phyloP scores from a whole-genome alignment of 164 flowering plant genomes.

The Malania oleifera region DNA sequence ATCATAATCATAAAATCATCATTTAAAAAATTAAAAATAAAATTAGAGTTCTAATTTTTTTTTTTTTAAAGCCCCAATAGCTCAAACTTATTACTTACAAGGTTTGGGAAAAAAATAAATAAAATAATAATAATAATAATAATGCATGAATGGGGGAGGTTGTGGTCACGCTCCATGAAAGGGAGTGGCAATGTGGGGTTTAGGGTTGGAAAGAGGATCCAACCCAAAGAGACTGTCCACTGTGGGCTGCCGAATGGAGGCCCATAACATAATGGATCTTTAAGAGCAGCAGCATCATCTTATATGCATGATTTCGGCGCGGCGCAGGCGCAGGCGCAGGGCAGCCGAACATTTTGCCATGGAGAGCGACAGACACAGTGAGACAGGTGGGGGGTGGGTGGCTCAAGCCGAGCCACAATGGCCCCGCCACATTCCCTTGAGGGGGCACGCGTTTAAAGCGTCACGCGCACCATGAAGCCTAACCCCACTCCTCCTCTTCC shows the following conservation, averaged over 20 bases:
- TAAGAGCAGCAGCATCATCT: no score
- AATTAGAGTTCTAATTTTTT: no score
- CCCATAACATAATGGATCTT: no score
- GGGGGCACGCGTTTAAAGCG: conserved; percentile 22
- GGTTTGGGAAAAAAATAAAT: no score
- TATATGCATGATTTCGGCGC: no score
- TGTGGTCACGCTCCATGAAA: background rate
- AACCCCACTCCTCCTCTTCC: conserved; percentile 17
- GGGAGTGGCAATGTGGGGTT: conserved; percentile 6
- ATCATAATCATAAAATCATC: no score
- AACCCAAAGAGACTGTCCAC: conserved; percentile 3
- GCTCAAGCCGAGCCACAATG: conserved; percentile 28
- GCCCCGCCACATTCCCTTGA: conserved; percentile 12
- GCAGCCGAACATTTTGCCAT: background rate
- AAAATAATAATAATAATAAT: no score
- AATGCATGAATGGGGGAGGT: no score
- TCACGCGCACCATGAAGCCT: conserved; percentile 23
- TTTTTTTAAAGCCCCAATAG: no score
- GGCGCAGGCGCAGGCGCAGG: background rate
- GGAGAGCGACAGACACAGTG: background rate
- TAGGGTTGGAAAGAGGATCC: background rate
- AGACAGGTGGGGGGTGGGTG: no score
- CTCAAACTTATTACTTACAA: no score
- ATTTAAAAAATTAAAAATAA: no score
- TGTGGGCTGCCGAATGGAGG: conserved; percentile 23